Conservation (phyloP, 169 alveolate genomes). For the Plasmodium coatneyi region DNA sequence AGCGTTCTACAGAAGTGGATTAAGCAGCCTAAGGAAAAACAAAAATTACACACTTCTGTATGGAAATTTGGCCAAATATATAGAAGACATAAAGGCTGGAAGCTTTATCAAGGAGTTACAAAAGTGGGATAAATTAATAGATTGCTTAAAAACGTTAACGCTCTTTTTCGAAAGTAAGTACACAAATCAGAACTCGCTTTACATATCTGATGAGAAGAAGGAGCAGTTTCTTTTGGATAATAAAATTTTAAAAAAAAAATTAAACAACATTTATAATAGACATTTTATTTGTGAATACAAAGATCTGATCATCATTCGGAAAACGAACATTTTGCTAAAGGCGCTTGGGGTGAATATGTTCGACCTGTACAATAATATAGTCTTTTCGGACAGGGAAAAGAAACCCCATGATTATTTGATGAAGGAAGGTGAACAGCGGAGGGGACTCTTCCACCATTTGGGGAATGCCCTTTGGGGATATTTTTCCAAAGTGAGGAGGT, state of each 20-base stretch:
- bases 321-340: constrained; percentile 65
- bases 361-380: constrained; percentile 64
- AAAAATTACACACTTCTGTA: constrained; percentile 23
- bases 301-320: constrained; percentile 58
- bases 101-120: constrained; percentile 54
- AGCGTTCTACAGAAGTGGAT: constrained; percentile 4
- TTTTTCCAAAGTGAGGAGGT: neutral
- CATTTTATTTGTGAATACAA: constrained; percentile 76
- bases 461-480: constrained; percentile 5
- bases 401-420: constrained; percentile 75
- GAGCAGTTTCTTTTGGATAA: constrained; percentile 52
- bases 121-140: constrained; percentile 32
- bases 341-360: constrained; percentile 68
- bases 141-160: constrained; percentile 52
- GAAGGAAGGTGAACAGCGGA: constrained; percentile 29
- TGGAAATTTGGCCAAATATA: constrained; percentile 42
- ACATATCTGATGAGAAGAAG: constrained; percentile 57
- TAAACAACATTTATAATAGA: constrained; percentile 72
- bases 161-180: constrained; percentile 73
- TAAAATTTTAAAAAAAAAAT: constrained; percentile 57
- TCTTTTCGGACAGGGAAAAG: constrained; percentile 64
- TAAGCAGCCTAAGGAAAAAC: constrained; percentile 2
- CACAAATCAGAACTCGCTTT: constrained; percentile 63
- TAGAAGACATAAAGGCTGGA: constrained; percentile 16
- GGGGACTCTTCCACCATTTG: constrained; percentile 5